Evolutionary conservation across 2,329 filamentous ascomycete genomes (phyloP).

Genomic region (Ceratocystis diversiconidia): DNA sequence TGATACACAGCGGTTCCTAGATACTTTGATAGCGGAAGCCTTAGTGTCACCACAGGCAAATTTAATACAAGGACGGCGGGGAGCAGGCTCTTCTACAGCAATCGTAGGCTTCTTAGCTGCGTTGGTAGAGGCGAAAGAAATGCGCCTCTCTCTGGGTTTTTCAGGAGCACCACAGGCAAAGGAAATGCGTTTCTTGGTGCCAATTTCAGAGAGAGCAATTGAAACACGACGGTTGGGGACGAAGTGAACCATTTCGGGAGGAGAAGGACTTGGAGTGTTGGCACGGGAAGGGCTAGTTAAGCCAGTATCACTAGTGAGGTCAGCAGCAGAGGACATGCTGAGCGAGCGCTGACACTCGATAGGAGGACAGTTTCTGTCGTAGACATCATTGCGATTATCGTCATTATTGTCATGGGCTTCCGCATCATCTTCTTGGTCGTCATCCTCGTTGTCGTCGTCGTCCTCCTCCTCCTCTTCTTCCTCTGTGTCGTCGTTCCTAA

Average conservation of each 20-base stretch:
- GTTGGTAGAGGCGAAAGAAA: constrained; percentile 5
- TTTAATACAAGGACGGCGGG: constrained; percentile 52
- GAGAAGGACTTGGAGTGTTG: constrained; percentile 77
- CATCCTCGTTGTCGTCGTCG: constrained; percentile 40
- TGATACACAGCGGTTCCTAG: constrained; percentile 13
- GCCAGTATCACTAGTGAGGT: constrained; percentile 88
- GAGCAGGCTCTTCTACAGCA: constrained; percentile 18
- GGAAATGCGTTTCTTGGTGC: constrained; percentile 18
- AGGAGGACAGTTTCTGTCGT: constrained; percentile 49
- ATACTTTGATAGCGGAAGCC: not conserved
- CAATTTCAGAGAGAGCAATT: constrained; percentile 14
- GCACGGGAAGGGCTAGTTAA: constrained; percentile 80
- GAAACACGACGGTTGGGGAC: constrained; percentile 20
- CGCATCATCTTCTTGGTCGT: constrained; percentile 40
- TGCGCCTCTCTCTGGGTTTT: constrained; percentile 2
- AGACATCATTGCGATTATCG: constrained; percentile 51
- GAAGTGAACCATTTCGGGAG: constrained; percentile 40
- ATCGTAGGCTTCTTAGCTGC: constrained; percentile 5
- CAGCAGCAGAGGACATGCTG: constrained; percentile 71
- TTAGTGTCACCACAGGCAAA: constrained; percentile 45
- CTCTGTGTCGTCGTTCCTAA: constrained; percentile 47
- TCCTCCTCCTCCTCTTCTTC: constrained; percentile 46
- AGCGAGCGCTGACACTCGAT: constrained; percentile 17
- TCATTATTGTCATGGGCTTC: constrained; percentile 23
- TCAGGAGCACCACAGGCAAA: constrained; percentile 17